Conservation (phyloP, 1,284 basidiomycete genomes). For the Rhodotorula sp. region DNA sequence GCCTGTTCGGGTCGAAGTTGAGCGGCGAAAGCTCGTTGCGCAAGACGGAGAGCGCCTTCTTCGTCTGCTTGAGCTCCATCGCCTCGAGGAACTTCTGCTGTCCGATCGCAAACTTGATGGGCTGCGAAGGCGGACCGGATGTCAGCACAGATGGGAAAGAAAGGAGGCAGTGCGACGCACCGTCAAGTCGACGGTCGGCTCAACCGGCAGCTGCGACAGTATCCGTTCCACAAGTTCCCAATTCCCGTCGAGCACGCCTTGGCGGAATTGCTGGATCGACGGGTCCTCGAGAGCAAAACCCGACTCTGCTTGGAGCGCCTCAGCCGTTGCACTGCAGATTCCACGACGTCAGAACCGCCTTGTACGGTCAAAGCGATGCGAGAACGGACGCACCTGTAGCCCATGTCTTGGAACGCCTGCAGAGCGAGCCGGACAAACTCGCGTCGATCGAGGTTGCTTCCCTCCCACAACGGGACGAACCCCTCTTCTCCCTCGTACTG, state of each 20-base stretch:
- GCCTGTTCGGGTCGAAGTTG: conserved; percentile 69
- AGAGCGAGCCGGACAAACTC: conserved; percentile 88
- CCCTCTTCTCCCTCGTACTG: conserved; percentile 31
- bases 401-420: conserved; percentile 87
- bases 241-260: conserved; percentile 74
- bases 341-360: neutral
- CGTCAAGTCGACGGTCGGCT: conserved; percentile 37
- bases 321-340: conserved; percentile 73
- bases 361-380: neutral
- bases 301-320: conserved; percentile 85
- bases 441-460: conserved; percentile 67
- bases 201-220: conserved; percentile 55
- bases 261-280: conserved; percentile 76
- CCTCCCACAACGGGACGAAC: conserved; percentile 51
- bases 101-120: conserved; percentile 81
- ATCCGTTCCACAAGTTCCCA: conserved; percentile 79
- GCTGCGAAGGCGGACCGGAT: conserved; percentile 48
- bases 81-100: conserved; percentile 96
- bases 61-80: conserved; percentile 78
- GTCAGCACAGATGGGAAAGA: neutral
- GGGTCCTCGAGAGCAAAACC: conserved; percentile 81
- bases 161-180: neutral
- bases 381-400: conserved; percentile 72
- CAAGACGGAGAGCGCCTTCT: conserved; percentile 78
- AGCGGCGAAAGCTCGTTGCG: conserved; percentile 81